Evolutionary conservation across 371 early-diverging fungal genomes (phyloP).

Genomic region (Polyrhizophydium stewartii): DNA sequence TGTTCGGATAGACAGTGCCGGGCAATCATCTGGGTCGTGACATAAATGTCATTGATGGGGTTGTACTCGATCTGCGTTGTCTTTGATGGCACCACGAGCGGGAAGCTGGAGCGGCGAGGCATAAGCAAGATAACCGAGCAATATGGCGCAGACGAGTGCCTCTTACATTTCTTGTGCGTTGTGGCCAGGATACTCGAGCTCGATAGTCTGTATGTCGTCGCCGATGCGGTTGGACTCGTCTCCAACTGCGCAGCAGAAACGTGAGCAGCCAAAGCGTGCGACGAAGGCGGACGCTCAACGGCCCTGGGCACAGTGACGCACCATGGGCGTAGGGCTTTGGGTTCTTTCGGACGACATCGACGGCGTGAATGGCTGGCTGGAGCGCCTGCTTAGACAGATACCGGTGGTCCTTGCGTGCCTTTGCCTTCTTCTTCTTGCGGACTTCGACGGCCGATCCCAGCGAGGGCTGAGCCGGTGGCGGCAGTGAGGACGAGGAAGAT

Average conservation of each 20-base stretch:
- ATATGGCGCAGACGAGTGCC: background rate
- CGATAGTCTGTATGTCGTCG: constrained; percentile 9
- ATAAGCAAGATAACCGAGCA: too few relatives aligned
- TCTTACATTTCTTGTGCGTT: constrained; percentile 16
- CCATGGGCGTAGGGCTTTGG: background rate
- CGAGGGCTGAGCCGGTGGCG: too few relatives aligned
- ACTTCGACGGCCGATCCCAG: background rate
- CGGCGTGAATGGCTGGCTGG: constrained; percentile 13
- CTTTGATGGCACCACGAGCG: constrained; percentile 10
- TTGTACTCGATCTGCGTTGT: constrained; percentile 61
- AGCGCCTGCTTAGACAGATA: constrained; percentile 14
- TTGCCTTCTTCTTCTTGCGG: constrained; percentile 1
- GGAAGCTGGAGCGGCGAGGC: constrained; percentile 17
- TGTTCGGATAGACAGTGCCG: constrained; percentile 50
- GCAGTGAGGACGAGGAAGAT: too few relatives aligned
- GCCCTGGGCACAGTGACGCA: background rate
- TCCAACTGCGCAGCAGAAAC: background rate
- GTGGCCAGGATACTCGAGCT: constrained; percentile 25
- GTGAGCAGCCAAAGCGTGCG: background rate
- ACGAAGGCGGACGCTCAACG: background rate
- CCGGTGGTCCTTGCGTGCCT: constrained; percentile 8
- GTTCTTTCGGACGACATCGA: background rate
- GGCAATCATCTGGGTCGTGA: constrained; percentile 63
- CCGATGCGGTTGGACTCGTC: background rate
- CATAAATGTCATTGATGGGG: constrained; percentile 73